Base-by-base conservation (phyloP, 352 stramenopile genomes). In the Globisporangium abappressorium region DNA sequence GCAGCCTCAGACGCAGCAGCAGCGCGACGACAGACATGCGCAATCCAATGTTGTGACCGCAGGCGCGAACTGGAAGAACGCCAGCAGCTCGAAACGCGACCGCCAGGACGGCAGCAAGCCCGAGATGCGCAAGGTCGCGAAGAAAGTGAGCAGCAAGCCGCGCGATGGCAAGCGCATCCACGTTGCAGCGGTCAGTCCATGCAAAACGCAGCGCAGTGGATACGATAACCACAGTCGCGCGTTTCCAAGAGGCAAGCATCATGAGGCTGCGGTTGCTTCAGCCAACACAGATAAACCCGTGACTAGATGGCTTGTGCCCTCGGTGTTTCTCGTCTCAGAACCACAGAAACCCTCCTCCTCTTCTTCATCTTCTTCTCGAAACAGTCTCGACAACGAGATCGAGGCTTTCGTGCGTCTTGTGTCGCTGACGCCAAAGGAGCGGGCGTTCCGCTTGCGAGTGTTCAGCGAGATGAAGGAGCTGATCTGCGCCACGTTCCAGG, bases 401-500 rank as follows among this genome's bases (percentile, higher is more conserved):
- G 70, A 51, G 46, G 62, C 64, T 5, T 84, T 92, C 60, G 77
- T 76, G 53, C 54, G 68, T 43, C 75, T 77, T 53, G 76, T 92
- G 54, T 66, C 75, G 62, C 70, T 90, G 15, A 84, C 79, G 3
- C 43, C 70, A 7, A 63, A 74, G 33, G 85, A 93, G 64, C 70
- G 66, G 60, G 64, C 70, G 46, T 65, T 84, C 30, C 79, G 85
- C 26, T 55, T 33, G 6, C 68, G 63, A 1, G 65, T 83, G 30
- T 88, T 91, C 36, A 30, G 71, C 5, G 82, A 90, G 46, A 65
- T 93, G 28, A 62, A 74, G 11, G 57, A 70, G 24, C 60, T 91
- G 36, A 79, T 93, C 38, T 62, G 49, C 22, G 57, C 68, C 7
- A 65, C 71, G 0, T 93, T 89, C 57, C 70, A 76, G 28, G 57